Base-by-base conservation (phyloP, 192 early-diverging fungal genomes). In the Coemansia sp. region DNA sequence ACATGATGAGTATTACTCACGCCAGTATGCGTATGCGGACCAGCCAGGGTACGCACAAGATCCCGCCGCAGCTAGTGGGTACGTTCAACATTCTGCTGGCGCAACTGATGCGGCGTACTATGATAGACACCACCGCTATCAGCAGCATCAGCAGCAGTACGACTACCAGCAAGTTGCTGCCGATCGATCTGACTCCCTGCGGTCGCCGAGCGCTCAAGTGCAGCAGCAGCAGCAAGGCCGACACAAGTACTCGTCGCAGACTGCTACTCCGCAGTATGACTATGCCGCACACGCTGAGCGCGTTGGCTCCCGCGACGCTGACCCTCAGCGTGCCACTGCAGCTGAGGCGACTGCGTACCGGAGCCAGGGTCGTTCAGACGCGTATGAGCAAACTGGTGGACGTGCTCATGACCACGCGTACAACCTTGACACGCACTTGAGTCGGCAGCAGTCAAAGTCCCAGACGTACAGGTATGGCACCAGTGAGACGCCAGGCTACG, bases 1-100 rank as follows among this genome's bases (percentile, higher is more conserved):
- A 5, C 69, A 71, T n/a, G 72, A 69, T 40, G 73, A 72, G 34
- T 81, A 76, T 66, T 81, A 81, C 58, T 65, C 71, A 15, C 44
- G 67, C 19, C 74, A 58, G 40, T 70, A 75, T 55, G 59, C 36
- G 11, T 40, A 61, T 39, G 38, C 59, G 5, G 40, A 20, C 59
- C 59, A 61, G 3, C 36, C 34, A 8, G 59, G 19, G 2, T 61
- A 61, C 24, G 38, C 59, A 0, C 59, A 24, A 13, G 67, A 64
- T n/a, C 45, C 64, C 29, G 45, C 24, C 4, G 38, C 39, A 32
- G 59, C 67, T 20, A 29, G 19, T 19, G 48, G 22, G 19, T 74
- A 74, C 20, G 66, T 17, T 12, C 72, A 68, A 32, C 66, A 68
- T 6, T 41, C 61, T 24, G 22, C 44, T 32, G 41, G 34, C 4